These are phyloP conservation scores for Microbotryomycetes sp. DNA, from an alignment of 1,284 basidiomycete genomes.

Conservation along the genomic window DNA sequence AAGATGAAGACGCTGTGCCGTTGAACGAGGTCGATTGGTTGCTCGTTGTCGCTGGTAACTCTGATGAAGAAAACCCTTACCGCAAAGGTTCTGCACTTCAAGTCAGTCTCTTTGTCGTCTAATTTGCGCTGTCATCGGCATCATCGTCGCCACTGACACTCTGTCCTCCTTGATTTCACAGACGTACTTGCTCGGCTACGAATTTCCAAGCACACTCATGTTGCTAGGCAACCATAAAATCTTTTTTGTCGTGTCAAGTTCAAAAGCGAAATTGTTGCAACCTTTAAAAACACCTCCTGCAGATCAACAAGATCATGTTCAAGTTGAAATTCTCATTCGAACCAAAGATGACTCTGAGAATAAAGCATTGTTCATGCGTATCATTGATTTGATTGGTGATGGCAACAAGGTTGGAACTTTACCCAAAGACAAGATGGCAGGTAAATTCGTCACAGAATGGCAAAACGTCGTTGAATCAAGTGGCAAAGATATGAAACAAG, in stretches of 20 bases:
- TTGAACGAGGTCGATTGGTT: constrained; percentile 52
- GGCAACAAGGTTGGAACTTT: constrained; percentile 59
- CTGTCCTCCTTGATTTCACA: too few species aligned
- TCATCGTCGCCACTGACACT: background rate
- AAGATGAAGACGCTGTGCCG: constrained; percentile 23
- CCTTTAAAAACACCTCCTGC: constrained; percentile 25
- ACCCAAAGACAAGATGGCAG: constrained; percentile 67
- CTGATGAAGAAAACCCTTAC: constrained; percentile 72
- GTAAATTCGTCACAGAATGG: constrained; percentile 77
- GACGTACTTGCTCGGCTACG: constrained; percentile 94
- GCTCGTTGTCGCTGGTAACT: constrained; percentile 73
- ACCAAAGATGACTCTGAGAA: constrained; percentile 44
- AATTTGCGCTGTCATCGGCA: background rate
- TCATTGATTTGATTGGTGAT: constrained; percentile 32
- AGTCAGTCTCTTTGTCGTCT: constrained; percentile 49
- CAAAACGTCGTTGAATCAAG: constrained; percentile 45
- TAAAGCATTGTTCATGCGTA: constrained; percentile 40
- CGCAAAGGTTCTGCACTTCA: constrained; percentile 84
- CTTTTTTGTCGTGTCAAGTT: constrained; percentile 74
- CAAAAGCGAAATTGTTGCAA: constrained; percentile 51
- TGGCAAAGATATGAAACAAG: constrained; percentile 52
- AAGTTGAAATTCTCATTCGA: constrained; percentile 42
- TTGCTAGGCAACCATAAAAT: constrained; percentile 62
- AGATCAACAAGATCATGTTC: constrained; percentile 24
- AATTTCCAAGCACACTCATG: constrained; percentile 89